Conservation (phyloP, 495 filamentous ascomycete species). For the Podospora pseudocomata region DNA sequence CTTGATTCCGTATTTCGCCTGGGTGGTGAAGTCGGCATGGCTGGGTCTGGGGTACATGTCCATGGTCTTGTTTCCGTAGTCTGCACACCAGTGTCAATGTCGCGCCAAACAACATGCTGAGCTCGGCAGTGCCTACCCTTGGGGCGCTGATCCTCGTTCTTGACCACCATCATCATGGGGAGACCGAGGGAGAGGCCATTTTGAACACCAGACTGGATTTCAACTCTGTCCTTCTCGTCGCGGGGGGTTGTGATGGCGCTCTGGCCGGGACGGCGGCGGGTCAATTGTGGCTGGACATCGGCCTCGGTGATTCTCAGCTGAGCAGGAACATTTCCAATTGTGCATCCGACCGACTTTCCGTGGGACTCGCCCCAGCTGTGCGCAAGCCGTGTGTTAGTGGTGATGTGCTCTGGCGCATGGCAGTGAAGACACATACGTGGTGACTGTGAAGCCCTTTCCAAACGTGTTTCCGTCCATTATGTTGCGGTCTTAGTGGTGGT, state of each 20-base stretch:
- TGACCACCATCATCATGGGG: conserved; percentile 82
- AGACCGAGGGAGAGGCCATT: conserved; percentile 89
- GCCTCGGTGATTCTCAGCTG: conserved; percentile 83
- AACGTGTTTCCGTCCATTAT: conserved; percentile 76
- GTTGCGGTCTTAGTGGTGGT: background rate
- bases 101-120: background rate
- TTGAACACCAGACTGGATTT: conserved; percentile 93
- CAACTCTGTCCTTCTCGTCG: conserved; percentile 85
- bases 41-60: conserved; percentile 85
- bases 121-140: conserved; percentile 40
- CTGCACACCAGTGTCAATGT: conserved; percentile 32
- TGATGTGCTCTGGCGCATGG: background rate
- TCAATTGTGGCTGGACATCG: conserved; percentile 95
- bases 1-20: conserved; percentile 96
- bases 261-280: conserved; percentile 85
- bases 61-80: conserved; percentile 91
- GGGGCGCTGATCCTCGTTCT: conserved; percentile 90
- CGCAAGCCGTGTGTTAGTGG: conserved; percentile 14
- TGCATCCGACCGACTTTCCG: conserved; percentile 85
- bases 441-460: conserved; percentile 77
- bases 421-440: conserved; percentile 59
- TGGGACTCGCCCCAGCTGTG: conserved; percentile 84
- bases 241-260: conserved; percentile 86
- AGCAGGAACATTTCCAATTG: conserved; percentile 84
- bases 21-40: conserved; percentile 95